Evolutionary conservation across 768 basidiomycete species (phyloP).

Genomic region (Heimioporus sp.): DNA sequence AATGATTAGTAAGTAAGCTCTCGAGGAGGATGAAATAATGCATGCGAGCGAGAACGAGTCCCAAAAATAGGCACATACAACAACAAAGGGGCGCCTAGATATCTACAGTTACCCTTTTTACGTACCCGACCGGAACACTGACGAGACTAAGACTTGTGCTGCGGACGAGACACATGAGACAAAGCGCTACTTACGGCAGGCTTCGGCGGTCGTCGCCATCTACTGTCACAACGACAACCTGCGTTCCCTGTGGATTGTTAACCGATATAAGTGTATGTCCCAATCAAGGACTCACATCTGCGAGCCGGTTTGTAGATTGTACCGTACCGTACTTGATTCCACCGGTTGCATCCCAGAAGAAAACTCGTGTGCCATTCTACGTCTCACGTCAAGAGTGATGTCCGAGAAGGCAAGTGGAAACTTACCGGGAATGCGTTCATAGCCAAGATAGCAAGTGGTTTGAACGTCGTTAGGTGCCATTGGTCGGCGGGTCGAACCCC

Average conservation of each 20-base stretch:
- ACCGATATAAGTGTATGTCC: slow-evolving; percentile 1
- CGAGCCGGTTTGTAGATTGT: slow-evolving; percentile 45
- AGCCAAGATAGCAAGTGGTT: slow-evolving; percentile 53
- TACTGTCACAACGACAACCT: slow-evolving; percentile 50
- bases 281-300: slow-evolving; percentile 47
- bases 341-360: slow-evolving; percentile 59
- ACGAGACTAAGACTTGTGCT: no score
- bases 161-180: no score
- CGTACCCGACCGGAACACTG: no score
- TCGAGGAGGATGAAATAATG: no score
- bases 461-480: slow-evolving; percentile 21
- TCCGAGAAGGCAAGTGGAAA: slow-evolving; percentile 8
- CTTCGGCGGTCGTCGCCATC: slow-evolving; percentile 44
- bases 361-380: slow-evolving; percentile 72
- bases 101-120: no score
- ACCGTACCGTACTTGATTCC: slow-evolving; percentile 61
- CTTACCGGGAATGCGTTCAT: no score
- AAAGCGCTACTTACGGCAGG: slow-evolving; percentile 60
- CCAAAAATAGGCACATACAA: no score
- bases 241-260: slow-evolving; percentile 53
- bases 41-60: no score
- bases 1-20: no score
- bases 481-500: slow-evolving; percentile 8
- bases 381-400: slow-evolving; percentile 18
- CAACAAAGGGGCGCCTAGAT: no score